Evolutionary conservation across 1,139 yeast species (phyloP), one percentile per base, ranked within the genome.

Genomic region (Yamadazyma membranifaciens): DNA sequence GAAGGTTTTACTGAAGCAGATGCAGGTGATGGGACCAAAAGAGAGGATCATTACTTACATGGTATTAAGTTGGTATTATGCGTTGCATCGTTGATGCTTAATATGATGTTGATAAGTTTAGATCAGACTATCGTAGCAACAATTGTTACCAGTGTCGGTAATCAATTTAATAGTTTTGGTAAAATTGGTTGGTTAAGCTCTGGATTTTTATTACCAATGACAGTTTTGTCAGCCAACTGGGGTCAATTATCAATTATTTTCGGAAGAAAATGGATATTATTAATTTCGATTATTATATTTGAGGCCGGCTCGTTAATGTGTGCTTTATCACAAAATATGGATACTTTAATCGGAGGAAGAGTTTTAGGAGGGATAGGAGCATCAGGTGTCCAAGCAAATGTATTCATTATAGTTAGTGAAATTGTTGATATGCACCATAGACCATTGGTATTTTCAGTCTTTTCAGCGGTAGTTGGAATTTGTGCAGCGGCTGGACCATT

Each of bases 101-200:
- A 68, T 45, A 44, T 69, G 48, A 65, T 69, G 45, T 45, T 69
- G 16, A 59, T 62, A 26, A 71, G 73, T 3, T 59, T 69, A 42
- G 75, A 69, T 47, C 73, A 67, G 49, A 68, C 73, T 12, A 69
- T 69, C 36, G 65, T 69, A 31, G 59, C 63, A 11, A 65, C 72
- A 1, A 51, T 69, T 14, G 56, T 67, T 39, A 58, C 68, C 11
- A 60, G 55, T 0, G 73, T 69, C 17, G 72, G 73, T 10, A 62
- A 63, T 45, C 53, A 67, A 38, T 69, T 69, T 46, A 41, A 67
- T 38, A 69, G 70, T 6, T 80, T 79, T 49, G 69, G 72, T n/a
- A 69, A 78, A 48, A 64, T 80, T 27, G 81, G 80, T 11, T 81
- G 88, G 87, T 55, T 81, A 36, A 61, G 79, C 3, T 63, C 83